Evolutionary conservation across 75 land plant species (phyloP).

Genomic region (Gnetum montanum): DNA sequence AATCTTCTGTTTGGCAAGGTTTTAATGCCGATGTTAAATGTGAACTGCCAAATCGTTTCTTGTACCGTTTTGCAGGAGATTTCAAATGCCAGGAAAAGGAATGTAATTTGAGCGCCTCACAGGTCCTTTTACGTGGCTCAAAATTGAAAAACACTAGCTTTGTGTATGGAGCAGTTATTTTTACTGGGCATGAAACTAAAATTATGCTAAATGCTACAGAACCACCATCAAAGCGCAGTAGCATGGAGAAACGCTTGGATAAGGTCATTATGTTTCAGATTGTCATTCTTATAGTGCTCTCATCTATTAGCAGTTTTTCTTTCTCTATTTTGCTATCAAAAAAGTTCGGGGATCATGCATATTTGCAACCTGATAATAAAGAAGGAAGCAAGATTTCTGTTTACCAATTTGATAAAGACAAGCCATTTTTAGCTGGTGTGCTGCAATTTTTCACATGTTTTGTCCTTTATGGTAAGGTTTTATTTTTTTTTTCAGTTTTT

Average conservation of each 20-base stretch:
- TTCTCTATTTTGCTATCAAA: conserved; percentile 7
- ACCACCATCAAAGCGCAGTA: conserved; percentile 29
- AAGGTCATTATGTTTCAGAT: conserved; percentile 18
- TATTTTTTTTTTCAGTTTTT: too few relatives aligned
- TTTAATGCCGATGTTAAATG: conserved; percentile 16
- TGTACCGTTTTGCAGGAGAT: conserved; percentile 20
- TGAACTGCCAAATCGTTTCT: conserved; percentile 19
- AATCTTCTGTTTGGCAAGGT: not conserved
- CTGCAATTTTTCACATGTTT: conserved; percentile 20
- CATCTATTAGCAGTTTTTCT: conserved; percentile 10
- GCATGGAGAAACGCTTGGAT: conserved; percentile 17
- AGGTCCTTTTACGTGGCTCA: conserved; percentile 25
- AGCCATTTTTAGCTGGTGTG: conserved; percentile 12
- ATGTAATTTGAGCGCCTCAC: conserved; percentile 8
- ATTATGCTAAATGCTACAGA: conserved; percentile 22
- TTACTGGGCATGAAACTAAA: conserved; percentile 23
- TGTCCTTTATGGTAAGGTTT: conserved; percentile 17
- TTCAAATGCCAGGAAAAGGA: conserved; percentile 3
- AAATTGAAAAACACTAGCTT: conserved; percentile 58
- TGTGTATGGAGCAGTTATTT: conserved; percentile 61
- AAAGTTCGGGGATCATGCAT: conserved; percentile 6
- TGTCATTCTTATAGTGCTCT: conserved; percentile 14
- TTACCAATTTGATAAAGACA: conserved; percentile 9
- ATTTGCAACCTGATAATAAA: conserved; percentile 13
- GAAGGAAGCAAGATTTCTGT: conserved; percentile 4